Conservation (phyloP, 371 early-diverging fungal species). For the Mortierella sp. region DNA sequence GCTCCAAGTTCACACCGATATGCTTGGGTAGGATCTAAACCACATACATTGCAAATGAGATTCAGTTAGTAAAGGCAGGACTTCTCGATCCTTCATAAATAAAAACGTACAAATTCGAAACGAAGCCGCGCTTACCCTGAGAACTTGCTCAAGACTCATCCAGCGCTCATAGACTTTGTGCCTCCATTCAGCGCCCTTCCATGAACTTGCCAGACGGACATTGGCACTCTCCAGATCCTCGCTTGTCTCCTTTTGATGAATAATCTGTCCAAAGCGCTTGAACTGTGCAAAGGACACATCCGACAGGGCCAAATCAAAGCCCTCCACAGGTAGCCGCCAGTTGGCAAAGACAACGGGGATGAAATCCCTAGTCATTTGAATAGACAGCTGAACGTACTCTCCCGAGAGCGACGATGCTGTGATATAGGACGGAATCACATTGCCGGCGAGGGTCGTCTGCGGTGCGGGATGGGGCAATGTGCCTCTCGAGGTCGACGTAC, state of each 20-base stretch:
- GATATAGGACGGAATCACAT: slow-evolving; percentile 81
- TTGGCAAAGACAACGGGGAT: slow-evolving; percentile 90
- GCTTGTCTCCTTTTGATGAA: not conserved
- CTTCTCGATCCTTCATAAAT: not conserved
- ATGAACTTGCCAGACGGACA: slow-evolving; percentile 19
- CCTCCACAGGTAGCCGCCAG: slow-evolving; percentile 72
- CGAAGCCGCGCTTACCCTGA: slow-evolving; percentile 65
- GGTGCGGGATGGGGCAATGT: slow-evolving; percentile 37
- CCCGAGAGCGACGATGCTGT: slow-evolving; percentile 83
- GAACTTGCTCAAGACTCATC: slow-evolving; percentile 81
- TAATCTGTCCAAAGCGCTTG: slow-evolving; percentile 57
- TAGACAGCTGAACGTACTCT: slow-evolving; percentile 85
- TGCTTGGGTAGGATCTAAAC: slow-evolving; percentile 74
- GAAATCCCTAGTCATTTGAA: slow-evolving; percentile 92
- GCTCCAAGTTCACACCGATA: slow-evolving; percentile 87
- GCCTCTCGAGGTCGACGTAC: slow-evolving; percentile 34
- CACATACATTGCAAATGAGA: not conserved
- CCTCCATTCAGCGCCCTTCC: slow-evolving; percentile 46
- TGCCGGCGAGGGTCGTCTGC: slow-evolving; percentile 48
- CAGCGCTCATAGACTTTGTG: slow-evolving; percentile 63
- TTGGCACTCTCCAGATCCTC: slow-evolving; percentile 34
- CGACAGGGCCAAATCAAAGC: slow-evolving; percentile 69
- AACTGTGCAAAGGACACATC: slow-evolving; percentile 75
- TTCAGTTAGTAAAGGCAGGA: not conserved
- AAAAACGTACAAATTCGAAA: too few relatives aligned